These are phyloP conservation scores for Megacollybia platyphylla DNA, from an alignment of 1,284 basidiomycete species.

Conservation along the genomic window DNA sequence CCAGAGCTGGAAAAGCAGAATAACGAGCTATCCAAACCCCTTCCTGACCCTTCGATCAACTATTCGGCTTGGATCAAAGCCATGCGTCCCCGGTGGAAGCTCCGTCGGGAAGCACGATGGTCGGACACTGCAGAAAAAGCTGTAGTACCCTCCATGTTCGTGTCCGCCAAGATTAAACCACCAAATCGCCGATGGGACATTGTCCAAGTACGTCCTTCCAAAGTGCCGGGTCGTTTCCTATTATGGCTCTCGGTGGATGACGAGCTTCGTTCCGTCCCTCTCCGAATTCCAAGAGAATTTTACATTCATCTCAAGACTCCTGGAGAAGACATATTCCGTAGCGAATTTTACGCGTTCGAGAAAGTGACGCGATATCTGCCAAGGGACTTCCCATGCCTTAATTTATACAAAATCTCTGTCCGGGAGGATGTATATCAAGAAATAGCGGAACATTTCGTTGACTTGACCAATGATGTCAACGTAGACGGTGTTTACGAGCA, in stretches of 20 bases:
- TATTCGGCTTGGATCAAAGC: slow-evolving; percentile 77
- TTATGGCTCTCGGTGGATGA: slow-evolving; percentile 85
- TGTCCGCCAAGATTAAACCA: slow-evolving; percentile 48
- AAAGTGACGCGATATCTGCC: slow-evolving; percentile 75
- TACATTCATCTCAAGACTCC: slow-evolving; percentile 84
- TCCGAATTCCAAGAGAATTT: slow-evolving; percentile 85
- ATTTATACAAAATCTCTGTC: slow-evolving; percentile 80
- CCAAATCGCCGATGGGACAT: slow-evolving; percentile 81
- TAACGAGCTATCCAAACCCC: slow-evolving; percentile 17
- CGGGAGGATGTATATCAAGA: slow-evolving; percentile 78
- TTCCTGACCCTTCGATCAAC: slow-evolving; percentile 50
- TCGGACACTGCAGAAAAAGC: slow-evolving; percentile 20
- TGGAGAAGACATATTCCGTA: slow-evolving; percentile 49
- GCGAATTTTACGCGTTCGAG: slow-evolving; percentile 60
- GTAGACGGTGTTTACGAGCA: slow-evolving; percentile 94
- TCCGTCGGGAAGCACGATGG: slow-evolving; percentile 34
- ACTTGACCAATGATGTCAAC: slow-evolving; percentile 87
- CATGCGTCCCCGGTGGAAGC: slow-evolving; percentile 76
- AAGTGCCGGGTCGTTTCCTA: slow-evolving; percentile 73
- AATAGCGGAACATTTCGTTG: slow-evolving; percentile 84
- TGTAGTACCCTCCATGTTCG: slow-evolving; percentile 71
- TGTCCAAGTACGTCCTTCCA: slow-evolving; percentile 76
- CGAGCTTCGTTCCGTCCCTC: slow-evolving; percentile 66
- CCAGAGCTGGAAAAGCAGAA: slow-evolving; percentile 24
- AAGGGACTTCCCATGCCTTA: slow-evolving; percentile 61